Evolutionary conservation across 225 moss, liverwort and hornwort species (phyloP), one percentile per base, ranked within the genome.

Genomic region (Antitrichia curtipendula): DNA sequence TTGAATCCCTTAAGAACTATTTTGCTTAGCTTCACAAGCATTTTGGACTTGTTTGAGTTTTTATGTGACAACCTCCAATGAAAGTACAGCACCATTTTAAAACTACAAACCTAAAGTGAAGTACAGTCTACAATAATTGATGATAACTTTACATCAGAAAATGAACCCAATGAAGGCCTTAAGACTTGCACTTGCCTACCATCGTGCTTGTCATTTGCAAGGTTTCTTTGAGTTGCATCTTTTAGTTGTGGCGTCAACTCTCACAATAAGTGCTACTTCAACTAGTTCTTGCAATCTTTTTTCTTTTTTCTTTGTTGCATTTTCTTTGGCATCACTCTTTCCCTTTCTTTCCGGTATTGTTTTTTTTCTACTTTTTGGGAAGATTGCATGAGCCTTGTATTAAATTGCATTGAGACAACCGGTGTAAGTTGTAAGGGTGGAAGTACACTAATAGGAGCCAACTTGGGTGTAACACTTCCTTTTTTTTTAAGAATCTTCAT

Each of bases 191-290:
- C 47, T 47, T 47, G 47, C 47, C 8, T 47, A 47, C 9, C 9
- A 8, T 8, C 8, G 10, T 47, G 47, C 47, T 8, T 10, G 10
- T 47, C 16, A 41, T 70, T 70, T 41, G 6, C 27, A 70, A 27
- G 28, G 5, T 27, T 9, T 43, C n/a, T 71, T 16, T 41, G 3
- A 71, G 9, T 0, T 72, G 0, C 6, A 0, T n/a, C n/a, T n/a
- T n/a, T n/a, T n/a, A n/a, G n/a, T n/a, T n/a, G n/a, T n/a, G n/a
- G 29, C 1, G 0, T 45, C 6, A 45, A 16, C 3, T 72, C 10
- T 28, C 2, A 72, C 0, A 45, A 0, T 25, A 1, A 27, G 9
- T 71, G 9, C 16, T 2, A 73, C 47, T 47, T 73, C 18, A 47
- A 31, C 16, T 0, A 0, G 3, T 6, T 28, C 4, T 72, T 2